phyloP scores from a whole-genome alignment of 2,329 filamentous ascomycete genomes.

The Aspergillus piperis region DNA sequence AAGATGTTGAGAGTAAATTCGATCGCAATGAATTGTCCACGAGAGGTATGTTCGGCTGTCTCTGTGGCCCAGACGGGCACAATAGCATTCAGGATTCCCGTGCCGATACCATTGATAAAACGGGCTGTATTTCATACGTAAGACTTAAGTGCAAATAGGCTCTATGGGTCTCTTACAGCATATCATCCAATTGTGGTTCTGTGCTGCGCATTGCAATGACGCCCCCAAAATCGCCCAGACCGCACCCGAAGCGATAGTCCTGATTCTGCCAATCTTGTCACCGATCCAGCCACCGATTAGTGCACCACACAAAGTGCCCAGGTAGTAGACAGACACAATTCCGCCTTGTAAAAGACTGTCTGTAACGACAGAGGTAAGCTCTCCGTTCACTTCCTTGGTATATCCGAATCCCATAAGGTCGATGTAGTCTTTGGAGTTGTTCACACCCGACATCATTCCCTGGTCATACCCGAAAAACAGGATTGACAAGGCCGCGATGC shows the following conservation, averaged over 20 bases:
- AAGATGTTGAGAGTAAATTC: constrained; percentile 75
- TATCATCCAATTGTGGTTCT: constrained; percentile 71
- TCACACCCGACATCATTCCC: constrained; percentile 63
- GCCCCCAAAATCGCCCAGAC: constrained; percentile 64
- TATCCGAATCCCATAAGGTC: constrained; percentile 66
- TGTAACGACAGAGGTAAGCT: constrained; percentile 56
- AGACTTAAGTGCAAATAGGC: background rate
- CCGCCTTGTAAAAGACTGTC: constrained; percentile 64
- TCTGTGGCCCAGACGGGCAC: constrained; percentile 73
- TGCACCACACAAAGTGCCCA: constrained; percentile 65
- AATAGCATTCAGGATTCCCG: constrained; percentile 69
- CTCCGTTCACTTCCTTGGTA: constrained; percentile 47
- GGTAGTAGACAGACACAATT: constrained; percentile 61
- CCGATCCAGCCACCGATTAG: constrained; percentile 65
- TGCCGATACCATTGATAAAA: constrained; percentile 65
- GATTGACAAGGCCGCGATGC: constrained; percentile 64
- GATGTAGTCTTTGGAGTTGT: constrained; percentile 65
- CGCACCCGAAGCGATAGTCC: constrained; percentile 62
- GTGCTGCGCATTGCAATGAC: constrained; percentile 64
- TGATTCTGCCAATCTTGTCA: constrained; percentile 63
- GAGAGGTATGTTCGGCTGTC: constrained; percentile 66
- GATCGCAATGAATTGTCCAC: constrained; percentile 69
- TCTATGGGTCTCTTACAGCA: constrained; percentile 49
- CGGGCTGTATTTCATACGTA: constrained; percentile 45
- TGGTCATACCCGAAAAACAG: constrained; percentile 67